Conservation (phyloP, 768 basidiomycete species). For the Dentipellis sp. region DNA sequence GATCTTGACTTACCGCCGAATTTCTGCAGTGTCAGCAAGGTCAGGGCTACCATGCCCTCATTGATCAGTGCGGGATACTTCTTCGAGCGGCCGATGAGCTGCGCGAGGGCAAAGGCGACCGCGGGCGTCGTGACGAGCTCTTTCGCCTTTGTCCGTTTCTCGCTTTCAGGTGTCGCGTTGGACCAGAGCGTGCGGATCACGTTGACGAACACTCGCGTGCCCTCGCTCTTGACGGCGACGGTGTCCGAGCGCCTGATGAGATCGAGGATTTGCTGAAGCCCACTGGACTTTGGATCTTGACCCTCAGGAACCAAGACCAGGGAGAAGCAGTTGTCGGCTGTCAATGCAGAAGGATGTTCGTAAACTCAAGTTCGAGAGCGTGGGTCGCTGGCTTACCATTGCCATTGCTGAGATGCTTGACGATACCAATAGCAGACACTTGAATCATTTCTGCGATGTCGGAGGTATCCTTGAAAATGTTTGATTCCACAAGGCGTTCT, state of each 20-base stretch:
- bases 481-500: conserved; percentile 47
- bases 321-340: conserved; percentile 37
- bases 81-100: conserved; percentile 64
- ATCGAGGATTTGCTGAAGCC: conserved; percentile 61
- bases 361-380: neutral
- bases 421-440: conserved; percentile 75
- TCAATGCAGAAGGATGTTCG: neutral
- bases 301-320: conserved; percentile 40
- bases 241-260: conserved; percentile 75
- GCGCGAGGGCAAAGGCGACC: conserved; percentile 53
- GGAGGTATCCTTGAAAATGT: conserved; percentile 60
- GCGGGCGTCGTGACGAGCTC: conserved; percentile 40
- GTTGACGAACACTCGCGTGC: conserved; percentile 82
- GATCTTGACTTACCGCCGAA: conserved; percentile 45
- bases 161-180: conserved; percentile 36
- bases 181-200: conserved; percentile 73
- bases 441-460: conserved; percentile 87
- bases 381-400: conserved; percentile 40
- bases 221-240: conserved; percentile 79
- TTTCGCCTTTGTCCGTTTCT: conserved; percentile 45
- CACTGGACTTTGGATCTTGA: conserved; percentile 28
- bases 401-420: conserved; percentile 80
- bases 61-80: conserved; percentile 83
- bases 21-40: conserved; percentile 58
- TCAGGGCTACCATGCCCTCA: conserved; percentile 80